A percentile compares a stretch with the other conserved stretches of the same genome.
These are phyloP conservation scores for Mimosa bimucronata DNA, from an alignment of 306 rosid species.

Conservation along the genomic window DNA sequence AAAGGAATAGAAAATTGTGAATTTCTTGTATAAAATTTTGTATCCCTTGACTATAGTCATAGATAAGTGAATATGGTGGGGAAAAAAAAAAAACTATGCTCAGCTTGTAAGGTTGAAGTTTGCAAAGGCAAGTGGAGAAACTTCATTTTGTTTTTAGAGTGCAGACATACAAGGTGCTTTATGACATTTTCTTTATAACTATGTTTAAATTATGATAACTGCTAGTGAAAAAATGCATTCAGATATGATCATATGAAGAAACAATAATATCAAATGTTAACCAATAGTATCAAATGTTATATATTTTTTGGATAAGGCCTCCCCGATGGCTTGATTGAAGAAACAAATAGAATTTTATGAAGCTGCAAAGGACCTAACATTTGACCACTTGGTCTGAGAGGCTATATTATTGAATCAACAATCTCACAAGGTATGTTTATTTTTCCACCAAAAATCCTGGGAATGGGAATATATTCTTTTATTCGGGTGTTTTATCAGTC, in stretches of 20 bases:
- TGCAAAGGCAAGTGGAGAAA: not conserved
- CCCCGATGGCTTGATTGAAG: not conserved
- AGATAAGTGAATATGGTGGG: not conserved
- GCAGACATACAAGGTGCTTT: not conserved
- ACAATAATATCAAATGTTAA: not conserved
- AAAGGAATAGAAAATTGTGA: not conserved
- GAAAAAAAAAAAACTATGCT: not conserved
- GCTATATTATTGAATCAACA: not conserved
- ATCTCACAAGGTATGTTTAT: not conserved
- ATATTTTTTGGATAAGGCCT: too few relatives aligned
- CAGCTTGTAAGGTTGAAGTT: not conserved
- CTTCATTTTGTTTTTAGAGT: not conserved
- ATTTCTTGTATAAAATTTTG: not conserved
- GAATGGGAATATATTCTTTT: not conserved
- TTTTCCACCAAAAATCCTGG: not conserved
- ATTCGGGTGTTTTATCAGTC: slow-evolving; percentile 16
- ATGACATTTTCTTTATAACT: not conserved
- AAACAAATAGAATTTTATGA: not conserved
- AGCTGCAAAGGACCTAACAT: not conserved
- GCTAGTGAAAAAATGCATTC: slow-evolving; percentile 7
- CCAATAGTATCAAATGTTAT: too few relatives aligned
- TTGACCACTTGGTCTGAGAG: not conserved
- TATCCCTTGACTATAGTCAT: not conserved
- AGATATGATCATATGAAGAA: slow-evolving; percentile 16
- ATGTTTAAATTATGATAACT: not conserved